A percentile compares a stretch with the other conserved stretches of the same genome.
Conservation (phyloP, 2,329 filamentous ascomycete species). For the Hortaea werneckii region DNA sequence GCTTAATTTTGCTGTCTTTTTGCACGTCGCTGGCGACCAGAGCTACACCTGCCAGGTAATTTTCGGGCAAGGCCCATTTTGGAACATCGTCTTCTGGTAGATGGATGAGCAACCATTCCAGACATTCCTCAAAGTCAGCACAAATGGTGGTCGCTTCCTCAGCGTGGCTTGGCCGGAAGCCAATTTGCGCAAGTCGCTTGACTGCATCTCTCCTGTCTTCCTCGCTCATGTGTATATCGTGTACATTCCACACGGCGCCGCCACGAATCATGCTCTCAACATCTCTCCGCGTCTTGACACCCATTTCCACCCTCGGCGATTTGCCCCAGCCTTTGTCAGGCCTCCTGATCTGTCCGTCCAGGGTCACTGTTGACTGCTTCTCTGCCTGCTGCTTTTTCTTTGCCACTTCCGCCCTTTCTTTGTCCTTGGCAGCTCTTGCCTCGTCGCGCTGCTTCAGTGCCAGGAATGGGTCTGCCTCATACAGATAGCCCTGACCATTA, state of each 20-base stretch:
- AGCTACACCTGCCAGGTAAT: slow-evolving; percentile 80
- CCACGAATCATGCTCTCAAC: slow-evolving; percentile 71
- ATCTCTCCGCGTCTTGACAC: slow-evolving; percentile 64
- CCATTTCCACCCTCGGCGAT: slow-evolving; percentile 89
- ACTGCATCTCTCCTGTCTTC: slow-evolving; percentile 50
- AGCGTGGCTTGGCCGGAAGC: slow-evolving; percentile 80
- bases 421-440: slow-evolving; percentile 63
- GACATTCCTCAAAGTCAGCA: slow-evolving; percentile 81
- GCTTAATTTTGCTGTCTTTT: slow-evolving; percentile 70
- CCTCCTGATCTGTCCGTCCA: slow-evolving; percentile 28
- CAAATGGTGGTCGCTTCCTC: slow-evolving; percentile 80
- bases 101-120: slow-evolving; percentile 94
- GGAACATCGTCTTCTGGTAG: slow-evolving; percentile 97
- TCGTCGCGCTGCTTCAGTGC: slow-evolving; percentile 70
- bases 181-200: slow-evolving; percentile 65
- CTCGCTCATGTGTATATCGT: slow-evolving; percentile 56
- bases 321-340: slow-evolving; percentile 61
- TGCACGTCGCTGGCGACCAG: slow-evolving; percentile 74
- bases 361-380: slow-evolving; percentile 45
- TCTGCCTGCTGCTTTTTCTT: slow-evolving; percentile 42
- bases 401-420: slow-evolving; percentile 64
- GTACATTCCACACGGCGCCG: slow-evolving; percentile 78
- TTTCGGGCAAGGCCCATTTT: slow-evolving; percentile 80
- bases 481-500: slow-evolving; percentile 74
- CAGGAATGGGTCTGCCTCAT: slow-evolving; percentile 88